Evolutionary conservation across 2,329 filamentous ascomycete species (phyloP).

Genomic region (Xylogone sp.): DNA sequence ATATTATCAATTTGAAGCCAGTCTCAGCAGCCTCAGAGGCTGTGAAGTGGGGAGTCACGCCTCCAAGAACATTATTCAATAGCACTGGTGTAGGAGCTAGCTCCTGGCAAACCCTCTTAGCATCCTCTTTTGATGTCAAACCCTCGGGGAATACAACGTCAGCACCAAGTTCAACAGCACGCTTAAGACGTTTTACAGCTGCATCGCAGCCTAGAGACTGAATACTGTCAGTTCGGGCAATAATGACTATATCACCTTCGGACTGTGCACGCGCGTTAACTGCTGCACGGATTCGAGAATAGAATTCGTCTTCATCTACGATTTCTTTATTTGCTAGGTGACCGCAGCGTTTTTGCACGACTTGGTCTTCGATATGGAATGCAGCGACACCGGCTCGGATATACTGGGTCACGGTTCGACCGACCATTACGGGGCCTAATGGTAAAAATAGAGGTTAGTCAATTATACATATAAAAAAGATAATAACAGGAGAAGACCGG

Average conservation of each 20-base stretch:
- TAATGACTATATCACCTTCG: constrained; percentile 56
- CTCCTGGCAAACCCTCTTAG: constrained; percentile 26
- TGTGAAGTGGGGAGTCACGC: constrained; percentile 49
- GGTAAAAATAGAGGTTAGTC: background rate
- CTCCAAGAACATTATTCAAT: constrained; percentile 54
- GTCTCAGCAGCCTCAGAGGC: constrained; percentile 48
- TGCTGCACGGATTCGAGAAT: constrained; percentile 51
- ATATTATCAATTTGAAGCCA: constrained; percentile 57
- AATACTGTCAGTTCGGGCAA: constrained; percentile 59
- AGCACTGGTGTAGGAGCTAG: constrained; percentile 42
- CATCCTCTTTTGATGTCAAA: constrained; percentile 40
- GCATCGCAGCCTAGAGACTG: constrained; percentile 54
- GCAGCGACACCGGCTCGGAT: constrained; percentile 51
- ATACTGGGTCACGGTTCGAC: constrained; percentile 48
- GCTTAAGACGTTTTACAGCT: constrained; percentile 44
- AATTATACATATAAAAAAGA: background rate
- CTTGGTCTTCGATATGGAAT: constrained; percentile 60
- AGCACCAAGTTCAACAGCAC: constrained; percentile 49
- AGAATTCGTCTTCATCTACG: constrained; percentile 38
- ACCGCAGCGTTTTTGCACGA: constrained; percentile 60
- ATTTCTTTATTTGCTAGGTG: constrained; percentile 58
- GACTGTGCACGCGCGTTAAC: constrained; percentile 43
- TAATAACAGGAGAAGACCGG: background rate
- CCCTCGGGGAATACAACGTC: constrained; percentile 60
- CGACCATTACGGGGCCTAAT: constrained; percentile 37